Conservation (phyloP, 1,284 basidiomycete genomes). For the Naganishia liquefaciens region DNA sequence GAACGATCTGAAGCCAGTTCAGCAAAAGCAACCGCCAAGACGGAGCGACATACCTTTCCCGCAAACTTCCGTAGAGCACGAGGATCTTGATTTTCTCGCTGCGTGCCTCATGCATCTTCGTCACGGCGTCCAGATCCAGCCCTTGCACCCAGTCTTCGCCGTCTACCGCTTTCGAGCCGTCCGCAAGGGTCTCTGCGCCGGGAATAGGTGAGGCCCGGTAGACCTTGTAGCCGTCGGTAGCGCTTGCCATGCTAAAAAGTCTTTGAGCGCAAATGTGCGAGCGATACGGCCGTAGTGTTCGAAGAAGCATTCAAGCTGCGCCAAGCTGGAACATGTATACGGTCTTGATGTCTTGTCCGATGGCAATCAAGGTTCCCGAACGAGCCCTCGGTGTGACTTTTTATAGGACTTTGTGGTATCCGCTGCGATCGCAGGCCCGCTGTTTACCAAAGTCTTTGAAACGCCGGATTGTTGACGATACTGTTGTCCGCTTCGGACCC, state of each 20-base stretch:
- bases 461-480: too few relatives aligned
- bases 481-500: too few relatives aligned
- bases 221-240: constrained; percentile 11
- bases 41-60: constrained; percentile 40
- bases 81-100: constrained; percentile 39
- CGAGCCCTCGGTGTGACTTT: too few relatives aligned
- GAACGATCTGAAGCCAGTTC: constrained; percentile 44
- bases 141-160: constrained; percentile 28
- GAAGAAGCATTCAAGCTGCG: too few relatives aligned
- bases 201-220: constrained; percentile 21
- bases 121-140: constrained; percentile 29
- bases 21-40: not conserved
- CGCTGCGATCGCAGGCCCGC: too few relatives aligned
- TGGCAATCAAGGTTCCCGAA: too few relatives aligned
- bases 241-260: constrained; percentile 2
- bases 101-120: constrained; percentile 6
- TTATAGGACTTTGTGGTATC: too few relatives aligned
- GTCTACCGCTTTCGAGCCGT: constrained; percentile 24
- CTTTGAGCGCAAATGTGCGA: not conserved
- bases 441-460: too few relatives aligned
- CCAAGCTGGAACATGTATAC: too few relatives aligned
- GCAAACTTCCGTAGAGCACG: constrained; percentile 47
- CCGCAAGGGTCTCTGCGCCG: constrained; percentile 22
- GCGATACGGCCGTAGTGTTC: too few relatives aligned
- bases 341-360: too few relatives aligned